Evolutionary conservation across 2,329 filamentous ascomycete genomes (phyloP).

Genomic region (Cladosporium cucumerinum): DNA sequence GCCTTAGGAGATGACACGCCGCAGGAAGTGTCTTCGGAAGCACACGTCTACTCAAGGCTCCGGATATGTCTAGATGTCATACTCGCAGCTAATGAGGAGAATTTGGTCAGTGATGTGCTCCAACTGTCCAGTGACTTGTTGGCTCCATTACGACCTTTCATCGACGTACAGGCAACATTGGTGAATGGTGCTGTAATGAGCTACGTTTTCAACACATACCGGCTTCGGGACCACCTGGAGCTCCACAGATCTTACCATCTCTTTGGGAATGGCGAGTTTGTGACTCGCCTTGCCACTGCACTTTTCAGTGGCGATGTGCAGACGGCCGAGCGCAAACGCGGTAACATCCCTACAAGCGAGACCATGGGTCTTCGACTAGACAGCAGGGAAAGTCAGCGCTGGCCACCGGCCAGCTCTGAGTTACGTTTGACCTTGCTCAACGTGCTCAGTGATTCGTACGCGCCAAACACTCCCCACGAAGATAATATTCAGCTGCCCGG

Average conservation of each 20-base stretch:
- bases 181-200: constrained; percentile 74
- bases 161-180: constrained; percentile 70
- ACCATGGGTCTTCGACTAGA: constrained; percentile 80
- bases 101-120: neutral
- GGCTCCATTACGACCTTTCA: constrained; percentile 50
- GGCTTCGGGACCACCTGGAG: constrained; percentile 67
- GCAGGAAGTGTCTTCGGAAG: neutral
- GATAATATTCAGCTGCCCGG: constrained; percentile 37
- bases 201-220: constrained; percentile 71
- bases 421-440: constrained; percentile 86
- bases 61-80: neutral
- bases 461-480: constrained; percentile 28
- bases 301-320: constrained; percentile 81
- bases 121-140: neutral
- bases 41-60: neutral
- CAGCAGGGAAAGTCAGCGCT: constrained; percentile 63
- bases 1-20: neutral
- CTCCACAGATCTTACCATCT: constrained; percentile 79
- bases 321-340: constrained; percentile 69
- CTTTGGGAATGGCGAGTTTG: constrained; percentile 79
- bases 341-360: constrained; percentile 65
- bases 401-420: constrained; percentile 93
- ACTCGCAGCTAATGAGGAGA: neutral
- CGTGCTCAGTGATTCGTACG: constrained; percentile 72
- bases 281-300: constrained; percentile 72